These are phyloP conservation scores for Petunia secreta DNA, from an alignment of 257 asterid genomes.

Conservation along the genomic window DNA sequence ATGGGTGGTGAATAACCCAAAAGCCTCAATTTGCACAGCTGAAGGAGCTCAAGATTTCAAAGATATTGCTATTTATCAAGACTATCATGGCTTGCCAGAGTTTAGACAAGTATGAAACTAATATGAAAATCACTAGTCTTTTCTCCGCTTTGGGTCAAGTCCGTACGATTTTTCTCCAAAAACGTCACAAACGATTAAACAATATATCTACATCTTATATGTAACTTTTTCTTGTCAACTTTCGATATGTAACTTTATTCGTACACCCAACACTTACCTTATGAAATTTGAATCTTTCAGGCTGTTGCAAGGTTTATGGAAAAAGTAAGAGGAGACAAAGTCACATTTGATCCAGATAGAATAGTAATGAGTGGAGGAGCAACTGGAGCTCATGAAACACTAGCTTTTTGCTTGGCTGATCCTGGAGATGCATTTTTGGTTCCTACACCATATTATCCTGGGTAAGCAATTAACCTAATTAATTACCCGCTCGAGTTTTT, in stretches of 20 bases:
- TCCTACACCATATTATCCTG: slow-evolving; percentile 92
- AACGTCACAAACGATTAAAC: too few species aligned
- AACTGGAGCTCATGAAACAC: slow-evolving; percentile 77
- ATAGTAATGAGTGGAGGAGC: slow-evolving; percentile 93
- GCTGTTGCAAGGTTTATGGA: slow-evolving; percentile 90
- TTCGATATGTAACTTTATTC: too few species aligned
- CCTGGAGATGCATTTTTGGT: slow-evolving; percentile 82
- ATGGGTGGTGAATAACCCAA: slow-evolving; percentile 60
- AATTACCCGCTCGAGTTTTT: background rate
- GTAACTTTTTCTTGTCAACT: too few species aligned
- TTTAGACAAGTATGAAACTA: slow-evolving; percentile 63
- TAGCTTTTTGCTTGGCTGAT: slow-evolving; percentile 86
- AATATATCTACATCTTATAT: too few species aligned
- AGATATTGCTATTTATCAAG: slow-evolving; percentile 69
- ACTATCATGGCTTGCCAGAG: slow-evolving; percentile 75
- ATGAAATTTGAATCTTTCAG: slow-evolving; percentile 34
- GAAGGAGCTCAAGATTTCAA: slow-evolving; percentile 56
- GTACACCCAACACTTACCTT: background rate
- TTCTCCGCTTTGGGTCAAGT: too few species aligned
- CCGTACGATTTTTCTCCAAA: too few species aligned
- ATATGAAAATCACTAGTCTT: background rate
- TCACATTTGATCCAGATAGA: slow-evolving; percentile 64
- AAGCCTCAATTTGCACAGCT: slow-evolving; percentile 64
- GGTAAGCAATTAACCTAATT: slow-evolving; percentile 36
- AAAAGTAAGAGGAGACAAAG: slow-evolving; percentile 70